Evolutionary conservation across 2,329 filamentous ascomycete species (phyloP), one percentile per base, ranked within the genome.

Genomic region (Monosporascus sp.): DNA sequence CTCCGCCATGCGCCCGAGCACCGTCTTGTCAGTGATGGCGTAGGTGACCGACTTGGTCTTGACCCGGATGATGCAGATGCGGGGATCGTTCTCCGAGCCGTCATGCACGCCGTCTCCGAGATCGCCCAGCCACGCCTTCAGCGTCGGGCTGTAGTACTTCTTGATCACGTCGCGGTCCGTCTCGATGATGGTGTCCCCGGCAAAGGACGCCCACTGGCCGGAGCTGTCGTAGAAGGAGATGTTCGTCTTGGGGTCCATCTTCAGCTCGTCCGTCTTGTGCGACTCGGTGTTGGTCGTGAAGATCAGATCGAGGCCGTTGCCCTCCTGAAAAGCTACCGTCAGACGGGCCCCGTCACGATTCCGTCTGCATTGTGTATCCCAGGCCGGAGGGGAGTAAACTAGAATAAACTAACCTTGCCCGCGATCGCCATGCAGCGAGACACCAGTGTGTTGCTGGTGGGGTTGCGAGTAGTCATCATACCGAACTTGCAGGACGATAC

Each of bases 261-360:
- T 77, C 45, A 95, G 80, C 65, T 95, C 90, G 70, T 89, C 81
- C 8, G 89, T 91, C 78, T 96, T 96, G 73, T 89, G 85, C 15
- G 88, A 91, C 69, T 93, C 88, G 57, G 89, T 91, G 77, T 96
- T 96, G 66, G 91, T 91, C 76, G 92, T 86, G 80, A 95, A 95
- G 70, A 95, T 80, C 49, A 94, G 81, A 68, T 95, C 90, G 57
- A 92, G 79, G 64, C 88, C 88, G 58, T 86, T 86, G 57, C 80
- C 78, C 72, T 95, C 90, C 88, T 92, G 58, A 1, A 45, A 43
- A 51, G 15, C 35, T 53, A 28, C 11, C 14, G 20, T 44, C 14
- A 44, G 41, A 35, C 9, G 9, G 5, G 9, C 31, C 31, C 31
- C 31, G 31, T 35, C 31, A 35, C 11, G 31, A 35, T 35, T 14